Evolutionary conservation across 1,284 basidiomycete species (phyloP).

Genomic region (Nidula niveotomentosa): DNA sequence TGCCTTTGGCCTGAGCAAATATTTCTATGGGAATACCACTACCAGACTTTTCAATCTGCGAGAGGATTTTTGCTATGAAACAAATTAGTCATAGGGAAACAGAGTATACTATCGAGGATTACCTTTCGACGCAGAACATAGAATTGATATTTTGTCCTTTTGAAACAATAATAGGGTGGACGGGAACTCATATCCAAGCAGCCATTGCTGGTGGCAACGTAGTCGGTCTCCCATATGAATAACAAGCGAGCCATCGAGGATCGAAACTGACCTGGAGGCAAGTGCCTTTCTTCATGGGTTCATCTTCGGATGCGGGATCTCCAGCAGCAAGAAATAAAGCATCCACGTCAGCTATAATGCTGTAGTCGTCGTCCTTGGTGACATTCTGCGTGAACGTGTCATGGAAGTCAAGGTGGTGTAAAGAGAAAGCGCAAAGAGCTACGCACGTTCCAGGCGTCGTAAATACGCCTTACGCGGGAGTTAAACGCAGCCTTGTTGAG

Average conservation of each 20-base stretch:
- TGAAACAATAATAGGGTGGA: constrained; percentile 88
- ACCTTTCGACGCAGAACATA: constrained; percentile 94
- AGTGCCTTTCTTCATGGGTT: constrained; percentile 85
- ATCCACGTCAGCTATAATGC: constrained; percentile 64
- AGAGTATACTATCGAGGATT: constrained; percentile 1
- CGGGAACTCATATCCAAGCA: constrained; percentile 96
- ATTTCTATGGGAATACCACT: constrained; percentile 64
- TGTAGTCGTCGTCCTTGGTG: constrained; percentile 68
- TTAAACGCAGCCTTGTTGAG: constrained; percentile 64
- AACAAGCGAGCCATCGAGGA: constrained; percentile 3
- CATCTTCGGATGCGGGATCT: constrained; percentile 82
- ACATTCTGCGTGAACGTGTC: constrained; percentile 40
- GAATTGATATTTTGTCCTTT: constrained; percentile 73
- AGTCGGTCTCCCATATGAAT: constrained; percentile 18
- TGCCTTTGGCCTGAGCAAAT: constrained; percentile 69
- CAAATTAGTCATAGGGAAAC: background rate
- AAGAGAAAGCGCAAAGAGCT: constrained; percentile 1
- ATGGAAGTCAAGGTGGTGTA: too few species aligned
- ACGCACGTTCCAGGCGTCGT: constrained; percentile 77
- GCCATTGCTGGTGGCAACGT: constrained; percentile 71
- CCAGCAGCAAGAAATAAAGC: constrained; percentile 81
- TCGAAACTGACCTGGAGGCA: constrained; percentile 75
- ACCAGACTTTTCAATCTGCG: constrained; percentile 62
- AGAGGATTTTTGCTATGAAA: constrained; percentile 66
- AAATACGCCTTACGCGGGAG: constrained; percentile 65